These are phyloP conservation scores for Pythium periplocum DNA, from an alignment of 352 stramenopile genomes.

Conservation along the genomic window DNA sequence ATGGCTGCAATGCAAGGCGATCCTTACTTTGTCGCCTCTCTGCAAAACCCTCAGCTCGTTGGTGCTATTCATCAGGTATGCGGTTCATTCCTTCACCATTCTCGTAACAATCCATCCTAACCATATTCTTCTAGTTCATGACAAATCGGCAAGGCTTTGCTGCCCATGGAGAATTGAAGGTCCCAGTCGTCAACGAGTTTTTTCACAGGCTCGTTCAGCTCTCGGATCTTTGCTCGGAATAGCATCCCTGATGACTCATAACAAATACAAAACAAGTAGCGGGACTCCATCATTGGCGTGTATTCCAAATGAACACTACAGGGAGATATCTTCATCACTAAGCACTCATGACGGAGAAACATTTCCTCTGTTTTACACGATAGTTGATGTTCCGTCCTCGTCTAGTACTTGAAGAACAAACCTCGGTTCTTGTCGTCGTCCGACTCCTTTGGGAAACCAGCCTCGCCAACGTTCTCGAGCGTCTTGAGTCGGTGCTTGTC, in stretches of 20 bases:
- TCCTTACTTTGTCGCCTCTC: slow-evolving; percentile 43
- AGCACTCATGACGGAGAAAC: too few species aligned
- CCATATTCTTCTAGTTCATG: slow-evolving; percentile 35
- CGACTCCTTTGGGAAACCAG: slow-evolving; percentile 65
- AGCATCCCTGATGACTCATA: too few species aligned
- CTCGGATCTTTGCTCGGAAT: too few species aligned
- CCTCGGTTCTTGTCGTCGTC: slow-evolving; percentile 71
- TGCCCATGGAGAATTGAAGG: slow-evolving; percentile 7
- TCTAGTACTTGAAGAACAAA: slow-evolving; percentile 89
- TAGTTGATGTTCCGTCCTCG: background rate
- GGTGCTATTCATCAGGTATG: slow-evolving; percentile 56
- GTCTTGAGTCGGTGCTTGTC: slow-evolving; percentile 76
- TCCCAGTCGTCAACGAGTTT: slow-evolving; percentile 40
- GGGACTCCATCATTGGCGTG: too few species aligned
- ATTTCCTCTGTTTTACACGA: too few species aligned
- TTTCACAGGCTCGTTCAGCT: slow-evolving; percentile 55
- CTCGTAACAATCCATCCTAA: background rate
- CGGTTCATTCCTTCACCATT: background rate
- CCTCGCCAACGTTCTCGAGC: slow-evolving; percentile 74
- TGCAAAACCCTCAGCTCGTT: slow-evolving; percentile 49
- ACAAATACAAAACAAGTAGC: too few species aligned
- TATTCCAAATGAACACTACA: too few species aligned
- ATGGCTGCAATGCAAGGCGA: slow-evolving; percentile 61
- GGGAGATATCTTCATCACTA: too few species aligned
- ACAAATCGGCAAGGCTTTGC: slow-evolving; percentile 40